Conservation (phyloP, 257 asterid species). For the Nicotiana benthamiana region DNA sequence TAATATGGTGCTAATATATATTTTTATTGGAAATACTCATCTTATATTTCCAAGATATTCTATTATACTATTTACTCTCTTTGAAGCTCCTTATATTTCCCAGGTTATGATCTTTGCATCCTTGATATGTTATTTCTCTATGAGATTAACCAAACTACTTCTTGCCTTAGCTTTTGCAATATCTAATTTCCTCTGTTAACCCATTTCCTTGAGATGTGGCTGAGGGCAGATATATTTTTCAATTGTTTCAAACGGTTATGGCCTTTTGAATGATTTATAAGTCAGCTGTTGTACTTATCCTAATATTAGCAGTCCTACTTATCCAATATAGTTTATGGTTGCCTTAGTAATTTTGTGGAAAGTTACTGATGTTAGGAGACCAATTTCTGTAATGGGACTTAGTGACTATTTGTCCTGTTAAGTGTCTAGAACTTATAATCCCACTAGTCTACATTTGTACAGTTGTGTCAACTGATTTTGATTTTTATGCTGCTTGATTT, state of each 20-base stretch:
- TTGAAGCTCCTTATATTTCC: neutral
- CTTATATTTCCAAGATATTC: neutral
- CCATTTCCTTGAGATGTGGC: neutral
- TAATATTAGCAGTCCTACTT: neutral
- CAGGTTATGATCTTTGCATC: neutral
- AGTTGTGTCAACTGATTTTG: neutral
- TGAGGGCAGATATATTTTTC: neutral
- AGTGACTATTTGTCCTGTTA: neutral
- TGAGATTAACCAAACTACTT: neutral
- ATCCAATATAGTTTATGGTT: neutral
- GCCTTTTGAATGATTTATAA: neutral
- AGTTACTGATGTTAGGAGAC: neutral
- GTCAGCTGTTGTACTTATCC: neutral
- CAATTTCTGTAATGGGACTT: neutral
- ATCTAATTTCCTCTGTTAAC: neutral
- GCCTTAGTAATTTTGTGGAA: neutral
- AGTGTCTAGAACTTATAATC: neutral
- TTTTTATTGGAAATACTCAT: neutral
- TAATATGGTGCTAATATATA: neutral
- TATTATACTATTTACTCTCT: neutral
- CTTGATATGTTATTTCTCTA: neutral
- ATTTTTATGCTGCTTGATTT: slow-evolving; percentile 8
- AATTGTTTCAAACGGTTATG: neutral
- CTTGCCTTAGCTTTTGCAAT: neutral
- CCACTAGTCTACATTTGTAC: neutral